Percentiles rank a stretch among this genome's conserved stretches.
Conservation (phyloP, 768 basidiomycete species). For the Phlebiopsis gigantea region DNA sequence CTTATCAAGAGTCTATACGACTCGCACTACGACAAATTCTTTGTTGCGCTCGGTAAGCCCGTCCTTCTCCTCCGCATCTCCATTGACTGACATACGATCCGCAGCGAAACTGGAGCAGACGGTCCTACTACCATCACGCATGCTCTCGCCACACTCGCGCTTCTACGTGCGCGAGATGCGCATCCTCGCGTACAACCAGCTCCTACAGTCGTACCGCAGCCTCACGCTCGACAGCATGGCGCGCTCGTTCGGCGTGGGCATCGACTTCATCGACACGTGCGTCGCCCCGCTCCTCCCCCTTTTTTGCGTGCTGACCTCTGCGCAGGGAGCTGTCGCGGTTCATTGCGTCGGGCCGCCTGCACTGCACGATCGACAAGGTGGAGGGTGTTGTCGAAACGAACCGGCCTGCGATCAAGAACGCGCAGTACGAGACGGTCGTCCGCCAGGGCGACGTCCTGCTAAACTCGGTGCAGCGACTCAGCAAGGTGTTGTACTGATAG, state of each 20-base stretch:
- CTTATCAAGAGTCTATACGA: constrained; percentile 86
- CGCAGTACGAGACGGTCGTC: constrained; percentile 90
- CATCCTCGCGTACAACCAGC: constrained; percentile 85
- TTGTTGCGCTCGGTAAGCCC: constrained; percentile 71
- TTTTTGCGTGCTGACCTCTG: neutral
- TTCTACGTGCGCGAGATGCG: constrained; percentile 96
- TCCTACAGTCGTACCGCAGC: constrained; percentile 87
- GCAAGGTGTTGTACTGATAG: constrained; percentile 69
- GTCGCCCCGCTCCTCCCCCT: constrained; percentile 27
- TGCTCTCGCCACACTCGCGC: constrained; percentile 80
- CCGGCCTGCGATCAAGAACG: constrained; percentile 67
- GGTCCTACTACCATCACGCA: constrained; percentile 80
- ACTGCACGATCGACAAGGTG: constrained; percentile 93
- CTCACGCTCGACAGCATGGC: constrained; percentile 85
- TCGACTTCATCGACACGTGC: constrained; percentile 82
- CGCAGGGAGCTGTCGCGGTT: constrained; percentile 84
- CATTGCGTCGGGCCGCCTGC: constrained; percentile 81
- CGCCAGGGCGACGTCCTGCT: constrained; percentile 88
- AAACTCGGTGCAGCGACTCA: constrained; percentile 82
- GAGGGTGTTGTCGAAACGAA: constrained; percentile 91
- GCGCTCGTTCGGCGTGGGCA: constrained; percentile 83
- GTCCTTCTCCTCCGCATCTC: constrained; percentile 7
- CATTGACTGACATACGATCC: neutral
- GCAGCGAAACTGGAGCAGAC: constrained; percentile 85
- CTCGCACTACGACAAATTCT: constrained; percentile 93